Evolutionary conservation across 257 asterid genomes (phyloP), one percentile per base, ranked within the genome.

Genomic region (Pogostemon cablin): DNA sequence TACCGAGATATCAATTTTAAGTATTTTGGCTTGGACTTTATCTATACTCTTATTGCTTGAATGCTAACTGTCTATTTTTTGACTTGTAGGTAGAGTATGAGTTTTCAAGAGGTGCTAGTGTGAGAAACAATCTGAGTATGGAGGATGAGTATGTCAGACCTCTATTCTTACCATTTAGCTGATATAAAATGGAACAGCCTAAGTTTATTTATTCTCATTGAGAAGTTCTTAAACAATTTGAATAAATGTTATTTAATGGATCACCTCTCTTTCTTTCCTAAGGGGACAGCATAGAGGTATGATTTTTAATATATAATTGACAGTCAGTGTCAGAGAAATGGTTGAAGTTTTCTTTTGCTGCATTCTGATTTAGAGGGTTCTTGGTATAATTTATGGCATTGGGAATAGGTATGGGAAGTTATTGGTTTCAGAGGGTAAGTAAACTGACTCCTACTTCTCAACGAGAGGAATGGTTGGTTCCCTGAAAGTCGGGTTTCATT

Each of bases 131-230:
- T 87, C 95, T 91, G 79, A 83, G 37, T 85, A 65, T 79, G 84
- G 95, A 87, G 77, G 80, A 77, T 63, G 97, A 89, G 99, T 91
- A 93, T 70, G 97, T 72, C 68, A 53, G 52, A 68, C 56, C 76
- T 69, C 69, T 66, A 49, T 43, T 55, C 60, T 62, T 48, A 42
- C 11, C 11, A 12, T 54, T 53, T 53, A 6, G 11, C 40, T 39
- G n/a, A 37, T 40, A 54, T 39, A 43, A 62, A 69, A 66, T 73
- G 53, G 4, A 56, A 52, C 59, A 64, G 46, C 35, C 55, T 5
- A 7, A 4, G 46, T 65, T 68, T 7, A 10, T 2, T 48, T 67
- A 37, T 64, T 55, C 55, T 55, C 34, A 6, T 65, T 41, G 50
- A 52, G 54, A 64, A 73, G 68, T 48, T 65, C 32, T 50, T 25